Evolutionary conservation across 192 early-diverging fungal genomes (phyloP).

Genomic region (Backusella parvicylindrica): DNA sequence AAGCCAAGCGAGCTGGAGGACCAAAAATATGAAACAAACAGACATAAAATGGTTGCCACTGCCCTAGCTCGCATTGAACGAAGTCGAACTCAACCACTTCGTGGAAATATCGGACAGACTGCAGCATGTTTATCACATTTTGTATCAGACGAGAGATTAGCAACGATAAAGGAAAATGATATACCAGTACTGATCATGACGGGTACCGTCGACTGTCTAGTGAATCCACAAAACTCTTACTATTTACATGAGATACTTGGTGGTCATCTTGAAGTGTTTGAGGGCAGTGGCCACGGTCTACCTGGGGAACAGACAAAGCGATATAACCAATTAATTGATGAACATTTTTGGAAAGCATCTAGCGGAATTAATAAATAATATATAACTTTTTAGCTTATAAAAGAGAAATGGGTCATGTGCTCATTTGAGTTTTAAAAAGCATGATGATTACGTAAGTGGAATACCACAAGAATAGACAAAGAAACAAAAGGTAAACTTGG

Average conservation of each 20-base stretch:
- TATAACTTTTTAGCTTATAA: background rate
- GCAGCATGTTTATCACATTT: constrained; percentile 31
- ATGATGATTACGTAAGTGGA: background rate
- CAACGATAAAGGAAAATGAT: constrained; percentile 11
- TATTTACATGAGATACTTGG: constrained; percentile 25
- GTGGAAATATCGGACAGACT: constrained; percentile 33
- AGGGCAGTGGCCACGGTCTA: constrained; percentile 37
- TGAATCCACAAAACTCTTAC: constrained; percentile 29
- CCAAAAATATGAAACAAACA: constrained; percentile 21
- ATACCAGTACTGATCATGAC: constrained; percentile 31
- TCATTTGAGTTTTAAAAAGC: background rate
- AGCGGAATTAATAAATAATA: background rate
- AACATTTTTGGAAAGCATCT: constrained; percentile 23
- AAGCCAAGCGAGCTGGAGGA: constrained; percentile 16
- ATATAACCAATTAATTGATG: constrained; percentile 32
- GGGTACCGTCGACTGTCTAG: constrained; percentile 36
- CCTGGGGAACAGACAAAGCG: constrained; percentile 27
- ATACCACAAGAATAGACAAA: background rate
- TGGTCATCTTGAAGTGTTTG: constrained; percentile 28
- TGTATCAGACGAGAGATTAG: constrained; percentile 30
- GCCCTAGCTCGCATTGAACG: background rate
- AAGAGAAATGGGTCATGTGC: background rate
- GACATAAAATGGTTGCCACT: constrained; percentile 8
- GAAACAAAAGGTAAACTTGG: background rate
- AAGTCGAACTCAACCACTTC: constrained; percentile 19